Base-by-base conservation (phyloP, 208 protist species). In the Trypanosomatidae sp. region DNA sequence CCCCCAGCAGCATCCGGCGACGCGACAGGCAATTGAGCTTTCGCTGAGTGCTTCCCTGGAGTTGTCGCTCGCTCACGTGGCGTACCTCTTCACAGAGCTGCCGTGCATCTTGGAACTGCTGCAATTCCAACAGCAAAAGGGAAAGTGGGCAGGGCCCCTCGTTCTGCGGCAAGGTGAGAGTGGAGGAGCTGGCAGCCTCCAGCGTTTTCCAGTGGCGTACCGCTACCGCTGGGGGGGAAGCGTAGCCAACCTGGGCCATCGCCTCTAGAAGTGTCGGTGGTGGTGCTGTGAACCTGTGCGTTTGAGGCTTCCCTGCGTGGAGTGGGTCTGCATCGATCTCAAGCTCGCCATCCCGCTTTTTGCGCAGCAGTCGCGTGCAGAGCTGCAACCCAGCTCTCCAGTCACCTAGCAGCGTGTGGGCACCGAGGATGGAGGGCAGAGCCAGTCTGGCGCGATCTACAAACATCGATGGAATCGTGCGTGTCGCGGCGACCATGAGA, bases 1-100 rank as follows among this genome's bases (percentile, higher is more conserved):
- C 79, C 17, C 92, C 85, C 47, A 94, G 44, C 52, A 91, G 73
- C 74, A 76, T 79, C 15, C 81, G 76, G 22, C 75, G 62, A 46
- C 73, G 62, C 3, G 65, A 77, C 44, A 76, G 39, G 30, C 22
- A 19, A 30, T 67, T 52, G 0, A 80, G 70, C 44, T 28, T 46
- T 25, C 43, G 46, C 30, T 71, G 71, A 30, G 13, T 8, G 8
- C 69, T 30, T 13, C 17, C 46, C 30, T 15, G 53, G 44, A 41
- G 44, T 19, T 59, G 4, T 2, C 47, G 1, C 1, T 4, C 28
- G 43, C 33, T 30, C 43, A 33, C 41, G 28, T 44, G 22, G 8
- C 44, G 76, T 39, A 81, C 22, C 36, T 81, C 66, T 43, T 76
- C 71, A 41, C 71, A 73, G 25, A 76, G 59, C 71, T 81, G 71